These are phyloP conservation scores for Sporothrix sp. DNA, from an alignment of 2,329 filamentous ascomycete genomes.

Conservation along the genomic window DNA sequence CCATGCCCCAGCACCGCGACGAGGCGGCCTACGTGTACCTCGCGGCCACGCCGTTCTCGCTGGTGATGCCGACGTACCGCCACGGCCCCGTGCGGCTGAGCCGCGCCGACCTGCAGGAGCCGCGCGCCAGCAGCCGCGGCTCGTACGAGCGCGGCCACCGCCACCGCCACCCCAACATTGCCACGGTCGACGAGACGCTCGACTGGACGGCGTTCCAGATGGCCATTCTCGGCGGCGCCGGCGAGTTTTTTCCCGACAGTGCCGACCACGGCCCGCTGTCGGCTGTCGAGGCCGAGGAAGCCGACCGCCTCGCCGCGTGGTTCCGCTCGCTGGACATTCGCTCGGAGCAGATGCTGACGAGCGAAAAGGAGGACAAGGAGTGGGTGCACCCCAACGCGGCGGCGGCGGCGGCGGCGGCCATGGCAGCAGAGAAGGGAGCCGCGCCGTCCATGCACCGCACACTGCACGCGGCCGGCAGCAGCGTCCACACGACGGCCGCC, in stretches of 20 bases:
- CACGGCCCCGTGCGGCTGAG: slow-evolving; percentile 48
- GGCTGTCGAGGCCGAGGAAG: slow-evolving; percentile 34
- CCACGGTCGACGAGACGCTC: slow-evolving; percentile 38
- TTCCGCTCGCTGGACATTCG: slow-evolving; percentile 42
- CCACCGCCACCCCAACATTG: slow-evolving; percentile 5
- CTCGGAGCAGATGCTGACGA: slow-evolving; percentile 30
- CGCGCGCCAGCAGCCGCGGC: slow-evolving; percentile 14
- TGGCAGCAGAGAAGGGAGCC: not conserved
- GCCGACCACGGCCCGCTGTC: slow-evolving; percentile 30
- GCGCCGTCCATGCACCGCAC: not conserved
- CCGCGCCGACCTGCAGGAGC: slow-evolving; percentile 28
- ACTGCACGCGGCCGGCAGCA: not conserved
- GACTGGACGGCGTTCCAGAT: slow-evolving; percentile 59
- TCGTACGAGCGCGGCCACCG: not conserved
- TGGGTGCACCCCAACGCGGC: not conserved
- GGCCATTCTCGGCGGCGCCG: slow-evolving; percentile 49
- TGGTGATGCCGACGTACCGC: slow-evolving; percentile 38
- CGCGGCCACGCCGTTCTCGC: slow-evolving; percentile 38
- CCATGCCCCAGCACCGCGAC: slow-evolving; percentile 8
- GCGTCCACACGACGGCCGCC: not conserved
- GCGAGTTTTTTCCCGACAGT: slow-evolving; percentile 38
- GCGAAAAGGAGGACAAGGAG: slow-evolving; percentile 10
- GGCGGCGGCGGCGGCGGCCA: not conserved
- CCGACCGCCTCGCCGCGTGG: slow-evolving; percentile 41
- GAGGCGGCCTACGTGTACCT: slow-evolving; percentile 34